Percentiles rank a stretch among this genome's conserved stretches.
phyloP scores from a whole-genome alignment of 129 eudicot species.

The Pulicaria dysenterica region DNA sequence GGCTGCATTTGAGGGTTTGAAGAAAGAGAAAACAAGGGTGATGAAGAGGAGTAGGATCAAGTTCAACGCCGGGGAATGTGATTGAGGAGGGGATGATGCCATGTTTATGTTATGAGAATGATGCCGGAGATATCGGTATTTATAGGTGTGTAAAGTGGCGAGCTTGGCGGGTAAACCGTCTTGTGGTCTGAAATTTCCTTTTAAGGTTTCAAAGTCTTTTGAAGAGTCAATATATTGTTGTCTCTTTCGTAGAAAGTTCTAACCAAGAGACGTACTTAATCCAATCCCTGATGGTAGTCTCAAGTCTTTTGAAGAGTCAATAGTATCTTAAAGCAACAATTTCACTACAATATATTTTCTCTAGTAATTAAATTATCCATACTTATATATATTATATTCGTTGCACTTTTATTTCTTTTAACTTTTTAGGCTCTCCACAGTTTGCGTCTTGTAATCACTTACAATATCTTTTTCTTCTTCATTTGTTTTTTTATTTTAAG shows the following conservation, averaged over 20 bases:
- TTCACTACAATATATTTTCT: too few species aligned
- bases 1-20: constrained; percentile 34
- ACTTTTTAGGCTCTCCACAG: too few species aligned
- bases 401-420: too few species aligned
- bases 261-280: neutral
- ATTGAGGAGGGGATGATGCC: constrained; percentile 27
- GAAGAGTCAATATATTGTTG: constrained; percentile 27
- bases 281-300: too few species aligned
- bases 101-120: constrained; percentile 8
- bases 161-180: constrained; percentile 26
- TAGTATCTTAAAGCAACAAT: too few species aligned
- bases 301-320: too few species aligned
- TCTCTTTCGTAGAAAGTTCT: constrained; percentile 20
- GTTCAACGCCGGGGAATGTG: constrained; percentile 3
- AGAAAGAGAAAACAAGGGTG: constrained; percentile 1
- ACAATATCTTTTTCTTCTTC: too few species aligned
- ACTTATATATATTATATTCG: too few species aligned
- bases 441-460: too few species aligned
- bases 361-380: too few species aligned
- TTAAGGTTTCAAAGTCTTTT: neutral
- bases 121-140: constrained; percentile 10
- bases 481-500: too few species aligned
- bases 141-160: constrained; percentile 37
- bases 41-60: constrained; percentile 20
- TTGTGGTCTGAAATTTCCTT: neutral